Percentiles rank a stretch among this genome's conserved stretches.
phyloP scores from a whole-genome alignment of 495 filamentous ascomycete species.

The Massariosphaeria phaeospora region DNA sequence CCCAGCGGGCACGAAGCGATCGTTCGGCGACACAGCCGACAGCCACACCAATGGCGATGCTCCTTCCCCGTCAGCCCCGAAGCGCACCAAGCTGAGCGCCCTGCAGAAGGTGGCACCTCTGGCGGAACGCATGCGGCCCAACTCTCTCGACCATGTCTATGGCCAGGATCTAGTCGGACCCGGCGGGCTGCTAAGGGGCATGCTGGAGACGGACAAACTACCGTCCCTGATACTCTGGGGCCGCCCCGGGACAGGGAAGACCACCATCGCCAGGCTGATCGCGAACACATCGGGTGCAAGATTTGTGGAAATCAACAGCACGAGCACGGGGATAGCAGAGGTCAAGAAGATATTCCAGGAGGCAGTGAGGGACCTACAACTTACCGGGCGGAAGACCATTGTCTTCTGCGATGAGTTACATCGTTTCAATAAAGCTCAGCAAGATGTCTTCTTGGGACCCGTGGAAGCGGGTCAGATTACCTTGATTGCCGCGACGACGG shows the following conservation, averaged over 20 bases:
- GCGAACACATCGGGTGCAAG: constrained; percentile 73
- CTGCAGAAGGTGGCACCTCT: constrained; percentile 72
- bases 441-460: constrained; percentile 90
- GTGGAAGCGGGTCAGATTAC: constrained; percentile 90
- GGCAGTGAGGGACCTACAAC: constrained; percentile 69
- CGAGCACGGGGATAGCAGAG: constrained; percentile 83
- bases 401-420: constrained; percentile 98
- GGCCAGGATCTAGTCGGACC: constrained; percentile 90
- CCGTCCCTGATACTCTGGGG: constrained; percentile 98
- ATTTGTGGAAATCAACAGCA: constrained; percentile 96
- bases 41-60: constrained; percentile 16
- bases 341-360: constrained; percentile 91
- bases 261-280: constrained; percentile 91
- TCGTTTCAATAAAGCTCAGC: constrained; percentile 86
- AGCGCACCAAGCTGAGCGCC: constrained; percentile 51
- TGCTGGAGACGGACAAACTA: constrained; percentile 81
- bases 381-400: constrained; percentile 88
- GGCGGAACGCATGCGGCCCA: constrained; percentile 90
- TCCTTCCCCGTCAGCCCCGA: constrained; percentile 47
- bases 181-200: constrained; percentile 74
- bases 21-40: constrained; percentile 27
- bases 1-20: constrained; percentile 37
- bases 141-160: constrained; percentile 74
- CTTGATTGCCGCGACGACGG: constrained; percentile 91
- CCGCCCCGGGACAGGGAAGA: constrained; percentile 87